phyloP scores from a whole-genome alignment of 2,329 filamentous ascomycete genomes.

The Chrysoporthe cubensis region DNA sequence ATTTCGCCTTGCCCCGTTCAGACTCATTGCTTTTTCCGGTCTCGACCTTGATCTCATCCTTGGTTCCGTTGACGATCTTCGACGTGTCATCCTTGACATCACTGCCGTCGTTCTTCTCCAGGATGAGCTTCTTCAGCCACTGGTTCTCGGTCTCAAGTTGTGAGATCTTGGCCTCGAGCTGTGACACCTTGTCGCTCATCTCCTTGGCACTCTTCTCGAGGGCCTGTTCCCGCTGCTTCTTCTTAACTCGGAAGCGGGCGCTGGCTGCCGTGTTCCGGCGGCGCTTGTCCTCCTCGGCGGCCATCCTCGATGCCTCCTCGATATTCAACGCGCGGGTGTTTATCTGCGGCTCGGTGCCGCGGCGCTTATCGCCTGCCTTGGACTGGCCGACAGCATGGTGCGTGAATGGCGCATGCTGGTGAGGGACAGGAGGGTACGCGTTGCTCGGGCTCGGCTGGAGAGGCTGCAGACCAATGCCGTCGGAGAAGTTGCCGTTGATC shows the following conservation, averaged over 20 bases:
- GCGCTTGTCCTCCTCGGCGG: constrained; percentile 88
- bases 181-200: constrained; percentile 76
- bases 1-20: constrained; percentile 19
- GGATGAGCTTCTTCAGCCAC: constrained; percentile 79
- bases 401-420: constrained; percentile 38
- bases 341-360: constrained; percentile 46
- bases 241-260: constrained; percentile 90
- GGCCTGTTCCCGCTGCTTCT: constrained; percentile 91
- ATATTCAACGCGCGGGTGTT: constrained; percentile 55
- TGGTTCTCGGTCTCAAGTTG: constrained; percentile 84
- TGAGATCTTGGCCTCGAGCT: constrained; percentile 72
- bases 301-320: constrained; percentile 72
- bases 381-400: constrained; percentile 31
- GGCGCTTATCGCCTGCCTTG: constrained; percentile 49
- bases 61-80: constrained; percentile 51
- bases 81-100: constrained; percentile 53
- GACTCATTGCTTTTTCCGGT: constrained; percentile 16
- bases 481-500: constrained; percentile 50
- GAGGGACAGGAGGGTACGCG: constrained; percentile 47
- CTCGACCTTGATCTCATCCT: constrained; percentile 32
- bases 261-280: constrained; percentile 87
- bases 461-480: constrained; percentile 49
- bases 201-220: constrained; percentile 83
- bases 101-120: constrained; percentile 75
- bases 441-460: constrained; percentile 57